These are phyloP conservation scores for Globisporangium yorkense DNA, from an alignment of 352 stramenopile genomes.

Conservation along the genomic window DNA sequence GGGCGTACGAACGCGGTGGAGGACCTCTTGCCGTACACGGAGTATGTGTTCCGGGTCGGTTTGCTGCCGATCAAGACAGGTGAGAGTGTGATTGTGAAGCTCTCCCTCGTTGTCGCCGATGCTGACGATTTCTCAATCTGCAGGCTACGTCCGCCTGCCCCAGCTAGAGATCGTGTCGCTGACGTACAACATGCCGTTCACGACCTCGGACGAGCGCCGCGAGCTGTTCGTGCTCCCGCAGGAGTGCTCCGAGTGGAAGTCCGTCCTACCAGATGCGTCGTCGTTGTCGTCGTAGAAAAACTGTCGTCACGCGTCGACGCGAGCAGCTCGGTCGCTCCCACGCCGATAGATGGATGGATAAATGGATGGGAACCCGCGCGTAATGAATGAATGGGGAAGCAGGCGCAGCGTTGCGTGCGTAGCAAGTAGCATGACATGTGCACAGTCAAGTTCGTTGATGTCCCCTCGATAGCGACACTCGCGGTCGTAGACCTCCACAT, in stretches of 20 bases:
- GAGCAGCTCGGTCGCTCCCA: neutral
- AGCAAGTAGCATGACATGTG: no score
- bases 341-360: neutral
- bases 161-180: slow-evolving; percentile 73
- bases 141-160: slow-evolving; percentile 64
- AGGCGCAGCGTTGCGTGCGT: no score
- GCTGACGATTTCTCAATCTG: slow-evolving; percentile 6
- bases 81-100: slow-evolving; percentile 11
- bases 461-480: no score
- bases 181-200: slow-evolving; percentile 61
- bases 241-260: slow-evolving; percentile 48
- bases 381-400: neutral
- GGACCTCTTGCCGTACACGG: slow-evolving; percentile 65
- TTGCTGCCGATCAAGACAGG: slow-evolving; percentile 75
- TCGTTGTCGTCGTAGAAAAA: neutral
- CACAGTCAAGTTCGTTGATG: no score
- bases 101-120: no score
- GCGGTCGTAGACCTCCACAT: no score
- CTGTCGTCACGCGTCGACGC: neutral
- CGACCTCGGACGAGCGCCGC: slow-evolving; percentile 58
- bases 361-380: neutral
- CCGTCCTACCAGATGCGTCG: neutral
- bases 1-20: slow-evolving; percentile 67
- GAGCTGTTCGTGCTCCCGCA: slow-evolving; percentile 73
- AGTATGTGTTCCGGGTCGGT: slow-evolving; percentile 56